Base-by-base conservation (phyloP, 306 rosid genomes). In the Lathyrus sativus region DNA sequence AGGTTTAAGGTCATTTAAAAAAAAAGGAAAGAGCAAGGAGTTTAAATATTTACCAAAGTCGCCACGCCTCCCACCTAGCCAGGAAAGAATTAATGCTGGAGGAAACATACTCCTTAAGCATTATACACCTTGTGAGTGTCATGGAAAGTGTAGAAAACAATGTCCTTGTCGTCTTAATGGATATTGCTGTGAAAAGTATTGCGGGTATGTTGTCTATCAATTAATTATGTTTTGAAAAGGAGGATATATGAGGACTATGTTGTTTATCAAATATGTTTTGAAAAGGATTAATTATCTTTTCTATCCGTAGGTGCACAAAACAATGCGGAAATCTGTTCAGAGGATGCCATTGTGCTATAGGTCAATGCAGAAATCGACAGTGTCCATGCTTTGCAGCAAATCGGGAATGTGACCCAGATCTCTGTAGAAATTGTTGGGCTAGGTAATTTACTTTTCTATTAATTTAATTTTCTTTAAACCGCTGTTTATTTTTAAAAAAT, bases 361-460 rank as follows among this genome's bases (percentile, higher is more conserved):
- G 96, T 74, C 96, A 92, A 70, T 92, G 98, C 73, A 81, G 79
- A 83, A 92, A 89, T 79, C 79, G 96, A 41, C 86, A 81, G 15
- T 92, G 98, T 75, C 96, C 98, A 56, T 92, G 98, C 73, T 88
- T 88, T 85, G 98, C 96, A 35, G 98, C 93, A 18, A 76, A 79
- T 13, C 89, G 96, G 4, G 98, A 92, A 82, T 92, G 96, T 62
- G 98, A 92, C 73, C 96, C 98, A 4, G 96, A 92, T 82, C 90
- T 92, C 13, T 92, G 98, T 73, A 83, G 85, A 67, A 85, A 86
- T 82, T 92, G 98, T 69, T 89, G 98, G 96, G 79, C 83, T 57
- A 82, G 98, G 98, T 92, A 83, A 77, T 65, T 51, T 69, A 19
- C 14, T 5, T 48, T 66, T 24, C 38, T 33, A 6, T 33, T 51